Evolutionary conservation across 805 yeast genomes (phyloP), one percentile per base, ranked within the genome.

Genomic region (Teunomyces cretensis): DNA sequence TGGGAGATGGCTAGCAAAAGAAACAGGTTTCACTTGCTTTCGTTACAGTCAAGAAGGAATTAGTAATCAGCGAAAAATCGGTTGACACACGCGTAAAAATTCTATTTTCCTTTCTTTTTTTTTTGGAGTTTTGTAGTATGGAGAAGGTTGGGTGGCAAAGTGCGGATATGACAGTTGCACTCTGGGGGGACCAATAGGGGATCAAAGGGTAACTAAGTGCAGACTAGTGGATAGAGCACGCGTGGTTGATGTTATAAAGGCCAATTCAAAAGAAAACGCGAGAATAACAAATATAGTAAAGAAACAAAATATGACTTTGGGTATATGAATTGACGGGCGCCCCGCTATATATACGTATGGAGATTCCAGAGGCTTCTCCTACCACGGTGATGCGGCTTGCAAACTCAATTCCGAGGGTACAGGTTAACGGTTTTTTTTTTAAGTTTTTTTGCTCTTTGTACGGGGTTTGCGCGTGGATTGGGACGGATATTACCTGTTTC

Each of bases 41-140:
- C 9, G 14, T n/a, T 22, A n/a, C 4, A n/a, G 13, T 15, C 19
- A 3, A 13, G 13, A 24, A 13, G 28, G n/a, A 35, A 35, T 35
- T 35, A 35, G 41, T 27, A 27, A 37, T 37, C 41, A 37, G 19
- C 9, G n/a, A 27, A 27, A 27, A 27, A 26, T 27, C 19, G 41
- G 30, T 26, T 22, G 22, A 26, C 31, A 37, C 41, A 37, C 31
- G 30, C 22, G 14, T 17, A 31, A 8, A 15, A 9, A 12, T 15
- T 37, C 24, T 14, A 37, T 9, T 26, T 15, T 15, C 28, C n/a
- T 14, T 11, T 14, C 9, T 16, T 11, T 28, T 30, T 32, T 38
- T 26, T 28, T 30, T 28, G 15, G 27, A 14, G 13, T 28, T 30
- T 28, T 17, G 15, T 15, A 6, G 19, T 30, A n/a, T 26, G 14